A percentile compares a stretch with the other conserved stretches of the same genome.
Evolutionary conservation across 2,329 filamentous ascomycete species (phyloP).

Genomic region (Alternaria gaisen): DNA sequence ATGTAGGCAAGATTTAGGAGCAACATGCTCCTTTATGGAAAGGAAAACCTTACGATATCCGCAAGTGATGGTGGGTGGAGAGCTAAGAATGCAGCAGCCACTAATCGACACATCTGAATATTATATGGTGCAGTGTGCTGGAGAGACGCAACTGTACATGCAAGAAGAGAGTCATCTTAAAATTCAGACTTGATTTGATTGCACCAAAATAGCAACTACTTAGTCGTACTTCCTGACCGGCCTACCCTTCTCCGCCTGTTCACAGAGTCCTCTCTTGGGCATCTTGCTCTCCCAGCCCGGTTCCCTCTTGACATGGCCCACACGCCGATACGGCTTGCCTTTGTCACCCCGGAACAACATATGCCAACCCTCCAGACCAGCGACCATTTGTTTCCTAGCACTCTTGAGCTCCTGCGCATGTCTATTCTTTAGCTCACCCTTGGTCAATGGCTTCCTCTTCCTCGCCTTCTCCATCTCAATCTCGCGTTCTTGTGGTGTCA

Average conservation of each 20-base stretch:
- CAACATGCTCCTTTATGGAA: neutral
- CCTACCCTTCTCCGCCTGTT: slow-evolving; percentile 71
- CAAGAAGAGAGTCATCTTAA: neutral
- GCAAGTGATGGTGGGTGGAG: neutral
- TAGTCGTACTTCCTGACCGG: slow-evolving; percentile 59
- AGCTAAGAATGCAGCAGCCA: neutral
- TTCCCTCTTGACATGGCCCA: slow-evolving; percentile 74
- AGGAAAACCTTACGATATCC: neutral
- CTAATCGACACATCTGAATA: neutral
- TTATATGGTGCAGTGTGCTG: neutral
- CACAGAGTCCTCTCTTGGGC: slow-evolving; percentile 73
- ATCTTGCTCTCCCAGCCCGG: slow-evolving; percentile 67
- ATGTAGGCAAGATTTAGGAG: neutral
- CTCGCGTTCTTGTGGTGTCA: slow-evolving; percentile 34
- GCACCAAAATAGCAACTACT: neutral
- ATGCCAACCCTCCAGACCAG: slow-evolving; percentile 81
- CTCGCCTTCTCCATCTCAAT: slow-evolving; percentile 40
- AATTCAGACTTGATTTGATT: neutral
- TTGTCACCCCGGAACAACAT: slow-evolving; percentile 75
- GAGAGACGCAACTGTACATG: neutral
- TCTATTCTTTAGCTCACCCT: slow-evolving; percentile 57
- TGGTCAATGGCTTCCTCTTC: slow-evolving; percentile 30
- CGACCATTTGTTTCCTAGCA: slow-evolving; percentile 71
- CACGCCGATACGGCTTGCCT: slow-evolving; percentile 80
- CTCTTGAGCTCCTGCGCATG: slow-evolving; percentile 70